Evolutionary conservation across 805 yeast genomes (phyloP), one percentile per base, ranked within the genome.

Genomic region (Myxozyma vanderwaltii): DNA sequence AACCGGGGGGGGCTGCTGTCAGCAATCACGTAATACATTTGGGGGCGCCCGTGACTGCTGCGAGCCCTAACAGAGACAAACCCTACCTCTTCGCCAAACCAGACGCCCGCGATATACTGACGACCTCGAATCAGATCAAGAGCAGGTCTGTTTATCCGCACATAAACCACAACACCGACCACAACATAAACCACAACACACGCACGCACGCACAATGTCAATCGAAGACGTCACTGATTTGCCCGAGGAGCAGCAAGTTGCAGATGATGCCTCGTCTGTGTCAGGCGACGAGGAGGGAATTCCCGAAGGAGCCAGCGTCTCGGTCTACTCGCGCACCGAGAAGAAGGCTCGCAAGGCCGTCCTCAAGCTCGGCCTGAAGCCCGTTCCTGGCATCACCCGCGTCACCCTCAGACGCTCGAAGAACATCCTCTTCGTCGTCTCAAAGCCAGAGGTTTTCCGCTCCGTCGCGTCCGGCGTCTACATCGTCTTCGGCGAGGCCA

Each of bases 401-500:
- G 98, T 94, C 74, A 91, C 97, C 70, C 88, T 92, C 85, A 89
- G 87, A 81, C 57, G 66, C 21, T 86, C 89, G 80, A 91, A 91
- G 76, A 89, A 89, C 85, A 84, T 86, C 75, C 86, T 91, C 75
- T 84, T 86, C 77, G 96, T 94, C 74, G 89, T 92, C 79, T 94
- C 89, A 76, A 76, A 78, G 69, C 99, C 99, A 77, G 97, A 91
- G 70, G 98, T 94, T 63, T 92, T 81, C 96, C 89, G 83, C 79
- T 86, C 97, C 65, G 82, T 86, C 67, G 88, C 95, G 74, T 81
- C 84, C 64, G 97, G 97, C 75, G 86, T 96, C 70, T 94, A 88
- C 82, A 86, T 92, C 71, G 97, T 92, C 69, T 91, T 92, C 72
- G 99, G 99, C 80, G 97, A 91, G 80, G 96, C 97, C 75, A 89